Conservation (phyloP, 2,329 filamentous ascomycete genomes). For the Aureobasidium sp. region DNA sequence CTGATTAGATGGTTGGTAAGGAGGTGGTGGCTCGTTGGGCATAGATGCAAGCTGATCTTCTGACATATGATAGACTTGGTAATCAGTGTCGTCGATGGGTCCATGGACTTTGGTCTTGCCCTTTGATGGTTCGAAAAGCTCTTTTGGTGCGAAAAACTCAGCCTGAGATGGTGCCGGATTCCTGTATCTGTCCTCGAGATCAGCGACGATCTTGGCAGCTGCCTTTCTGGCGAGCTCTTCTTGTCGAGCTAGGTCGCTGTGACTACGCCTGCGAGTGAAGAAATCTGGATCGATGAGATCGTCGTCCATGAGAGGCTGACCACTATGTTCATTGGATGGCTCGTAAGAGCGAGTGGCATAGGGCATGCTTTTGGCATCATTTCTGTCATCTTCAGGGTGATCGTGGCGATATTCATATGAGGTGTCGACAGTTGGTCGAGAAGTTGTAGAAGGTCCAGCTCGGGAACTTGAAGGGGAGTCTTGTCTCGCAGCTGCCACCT, state of each 20-base stretch:
- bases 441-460: conserved; percentile 1
- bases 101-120: conserved; percentile 30
- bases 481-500: neutral
- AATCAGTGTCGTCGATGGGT: conserved; percentile 36
- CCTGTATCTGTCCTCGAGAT: conserved; percentile 35
- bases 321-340: conserved; percentile 26
- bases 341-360: conserved; percentile 18
- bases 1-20: conserved; percentile 19
- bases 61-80: conserved; percentile 33
- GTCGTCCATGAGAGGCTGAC: conserved; percentile 34
- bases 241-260: conserved; percentile 18
- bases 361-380: neutral
- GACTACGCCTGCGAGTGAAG: conserved; percentile 31
- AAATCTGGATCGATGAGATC: conserved; percentile 38
- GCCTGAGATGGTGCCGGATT: conserved; percentile 32
- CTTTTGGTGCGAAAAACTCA: conserved; percentile 40
- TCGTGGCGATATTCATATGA: neutral
- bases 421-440: neutral
- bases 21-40: conserved; percentile 28
- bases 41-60: conserved; percentile 21
- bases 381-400: conserved; percentile 14
- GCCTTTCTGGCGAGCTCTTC: conserved; percentile 24
- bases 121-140: conserved; percentile 33
- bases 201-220: conserved; percentile 34
- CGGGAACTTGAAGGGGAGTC: neutral